Evolutionary conservation across 441 rosid species (phyloP).

Genomic region (Eugenia klotzschiana): DNA sequence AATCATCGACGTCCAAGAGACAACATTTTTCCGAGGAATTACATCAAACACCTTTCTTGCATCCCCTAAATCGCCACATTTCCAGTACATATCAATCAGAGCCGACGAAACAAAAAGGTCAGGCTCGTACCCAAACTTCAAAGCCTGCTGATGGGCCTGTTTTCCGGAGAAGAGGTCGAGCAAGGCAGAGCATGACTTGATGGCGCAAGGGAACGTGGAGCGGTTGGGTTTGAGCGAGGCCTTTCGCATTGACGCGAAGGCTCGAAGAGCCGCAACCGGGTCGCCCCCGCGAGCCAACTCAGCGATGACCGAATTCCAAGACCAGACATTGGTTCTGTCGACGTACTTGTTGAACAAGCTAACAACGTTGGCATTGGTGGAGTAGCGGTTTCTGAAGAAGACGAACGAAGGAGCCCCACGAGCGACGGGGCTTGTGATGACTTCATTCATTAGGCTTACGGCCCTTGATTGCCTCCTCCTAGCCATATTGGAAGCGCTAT

Average conservation of each 20-base stretch:
- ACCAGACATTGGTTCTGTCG: slow-evolving; percentile 48
- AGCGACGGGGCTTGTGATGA: background rate
- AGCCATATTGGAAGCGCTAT: background rate
- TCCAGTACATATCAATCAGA: slow-evolving; percentile 43
- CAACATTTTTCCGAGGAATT: slow-evolving; percentile 36
- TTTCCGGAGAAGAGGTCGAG: slow-evolving; percentile 51
- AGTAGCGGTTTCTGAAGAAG: background rate
- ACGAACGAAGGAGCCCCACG: background rate
- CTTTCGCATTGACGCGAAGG: slow-evolving; percentile 69
- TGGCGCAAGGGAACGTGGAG: slow-evolving; percentile 66
- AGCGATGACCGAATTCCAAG: slow-evolving; percentile 77
- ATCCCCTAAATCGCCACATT: slow-evolving; percentile 30
- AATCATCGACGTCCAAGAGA: slow-evolving; percentile 64
- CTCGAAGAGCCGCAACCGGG: slow-evolving; percentile 56
- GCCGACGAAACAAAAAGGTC: slow-evolving; percentile 48
- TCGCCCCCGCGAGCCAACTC: slow-evolving; percentile 71
- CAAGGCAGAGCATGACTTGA: slow-evolving; percentile 75
- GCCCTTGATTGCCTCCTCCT: background rate
- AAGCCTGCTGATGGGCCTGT: slow-evolving; percentile 75
- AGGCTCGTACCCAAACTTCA: slow-evolving; percentile 44
- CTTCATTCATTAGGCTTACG: background rate
- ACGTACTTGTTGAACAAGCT: slow-evolving; percentile 58
- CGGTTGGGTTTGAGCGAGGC: slow-evolving; percentile 61
- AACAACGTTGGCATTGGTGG: slow-evolving; percentile 27
- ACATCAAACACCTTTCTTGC: slow-evolving; percentile 51